Conservation (phyloP, 2,329 filamentous ascomycete species). For the Gnomoniopsis smithogilvyi region DNA sequence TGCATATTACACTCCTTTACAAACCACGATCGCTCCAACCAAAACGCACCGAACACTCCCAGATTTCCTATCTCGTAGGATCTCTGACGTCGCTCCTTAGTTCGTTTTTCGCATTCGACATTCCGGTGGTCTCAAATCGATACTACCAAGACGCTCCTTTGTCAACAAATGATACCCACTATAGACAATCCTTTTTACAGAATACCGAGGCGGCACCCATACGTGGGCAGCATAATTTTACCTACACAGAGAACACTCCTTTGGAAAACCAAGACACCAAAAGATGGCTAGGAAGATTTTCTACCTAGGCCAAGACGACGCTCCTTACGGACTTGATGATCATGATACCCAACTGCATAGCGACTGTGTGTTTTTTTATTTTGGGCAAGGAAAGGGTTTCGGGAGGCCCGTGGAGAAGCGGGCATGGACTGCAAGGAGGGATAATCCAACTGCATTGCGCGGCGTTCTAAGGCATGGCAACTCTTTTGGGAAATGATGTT, state of each 20-base stretch:
- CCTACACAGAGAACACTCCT: conserved; percentile 22
- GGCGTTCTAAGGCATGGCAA: conserved; percentile 13
- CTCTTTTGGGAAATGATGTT: background rate
- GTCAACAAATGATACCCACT: conserved; percentile 36
- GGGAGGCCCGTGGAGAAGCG: conserved; percentile 1
- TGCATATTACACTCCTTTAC: conserved; percentile 27
- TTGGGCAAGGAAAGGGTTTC: background rate
- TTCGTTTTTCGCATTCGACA: conserved; percentile 23
- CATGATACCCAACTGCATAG: conserved; percentile 53
- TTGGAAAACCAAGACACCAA: conserved; percentile 22
- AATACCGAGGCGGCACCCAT: conserved; percentile 19
- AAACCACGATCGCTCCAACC: conserved; percentile 24
- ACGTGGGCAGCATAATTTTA: conserved; percentile 31
- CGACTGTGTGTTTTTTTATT: conserved; percentile 39
- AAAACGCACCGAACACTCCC: conserved; percentile 23
- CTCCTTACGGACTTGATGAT: conserved; percentile 42
- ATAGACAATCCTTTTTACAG: conserved; percentile 41
- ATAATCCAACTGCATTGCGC: conserved; percentile 15
- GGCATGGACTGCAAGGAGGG: background rate
- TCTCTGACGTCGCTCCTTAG: conserved; percentile 29
- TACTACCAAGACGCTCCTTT: conserved; percentile 30
- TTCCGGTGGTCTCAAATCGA: conserved; percentile 21
- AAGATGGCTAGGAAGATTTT: conserved; percentile 30
- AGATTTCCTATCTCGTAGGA: conserved; percentile 24
- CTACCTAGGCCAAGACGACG: conserved; percentile 37